A percentile compares a stretch with the other conserved stretches of the same genome.
Evolutionary conservation across 176 grass and related monocot genomes (phyloP).

Genomic region (Poa pratensis): DNA sequence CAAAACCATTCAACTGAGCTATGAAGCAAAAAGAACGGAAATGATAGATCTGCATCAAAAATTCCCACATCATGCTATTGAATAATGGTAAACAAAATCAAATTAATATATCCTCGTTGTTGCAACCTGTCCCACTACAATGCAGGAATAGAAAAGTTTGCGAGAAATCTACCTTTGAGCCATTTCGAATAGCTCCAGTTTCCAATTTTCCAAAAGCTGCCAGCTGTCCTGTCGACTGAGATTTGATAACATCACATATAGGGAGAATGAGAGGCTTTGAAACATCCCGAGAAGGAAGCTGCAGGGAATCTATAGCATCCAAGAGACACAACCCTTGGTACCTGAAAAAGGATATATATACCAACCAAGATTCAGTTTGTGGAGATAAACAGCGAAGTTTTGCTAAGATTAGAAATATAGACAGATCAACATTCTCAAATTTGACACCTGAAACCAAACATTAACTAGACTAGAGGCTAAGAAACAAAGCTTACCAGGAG

Average conservation of each 20-base stretch:
- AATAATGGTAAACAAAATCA: slow-evolving; percentile 24
- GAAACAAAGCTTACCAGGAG: slow-evolving; percentile 69
- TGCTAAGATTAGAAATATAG: slow-evolving; percentile 23
- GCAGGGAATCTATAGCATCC: slow-evolving; percentile 86
- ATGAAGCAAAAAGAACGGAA: slow-evolving; percentile 8
- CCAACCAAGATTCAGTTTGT: slow-evolving; percentile 28
- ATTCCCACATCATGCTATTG: slow-evolving; percentile 17
- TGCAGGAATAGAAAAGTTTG: background rate
- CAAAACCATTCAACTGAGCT: slow-evolving; percentile 20
- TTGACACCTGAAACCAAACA: background rate
- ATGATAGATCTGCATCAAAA: background rate
- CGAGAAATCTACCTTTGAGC: slow-evolving; percentile 73
- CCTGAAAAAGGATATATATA: slow-evolving; percentile 60
- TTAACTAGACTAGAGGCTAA: background rate
- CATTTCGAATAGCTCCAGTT: slow-evolving; percentile 79
- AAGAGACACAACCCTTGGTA: slow-evolving; percentile 76
- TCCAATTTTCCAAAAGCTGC: slow-evolving; percentile 96
- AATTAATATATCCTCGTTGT: slow-evolving; percentile 22
- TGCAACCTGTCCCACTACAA: slow-evolving; percentile 12
- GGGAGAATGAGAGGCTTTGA: slow-evolving; percentile 92
- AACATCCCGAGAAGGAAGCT: slow-evolving; percentile 85
- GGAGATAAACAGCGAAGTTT: background rate
- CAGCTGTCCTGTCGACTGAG: slow-evolving; percentile 77
- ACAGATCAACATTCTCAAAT: slow-evolving; percentile 16
- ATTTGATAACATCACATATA: slow-evolving; percentile 97